Evolutionary conservation across 257 asterid species (phyloP), one percentile per base, ranked within the genome.

Genomic region (Fraxinus americana): DNA sequence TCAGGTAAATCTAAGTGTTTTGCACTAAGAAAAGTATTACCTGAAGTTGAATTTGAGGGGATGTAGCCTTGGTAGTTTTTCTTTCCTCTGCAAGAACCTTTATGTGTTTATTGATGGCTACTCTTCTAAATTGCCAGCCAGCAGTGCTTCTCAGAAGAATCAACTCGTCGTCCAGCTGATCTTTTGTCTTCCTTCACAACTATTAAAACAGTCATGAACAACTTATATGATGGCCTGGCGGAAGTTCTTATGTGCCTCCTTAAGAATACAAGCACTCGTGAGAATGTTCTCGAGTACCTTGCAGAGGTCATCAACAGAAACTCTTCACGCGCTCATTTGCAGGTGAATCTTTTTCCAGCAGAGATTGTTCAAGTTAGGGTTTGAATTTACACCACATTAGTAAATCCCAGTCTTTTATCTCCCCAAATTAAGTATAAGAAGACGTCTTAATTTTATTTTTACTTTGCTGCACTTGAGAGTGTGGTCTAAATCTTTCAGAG

Each of bases 141-240:
- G 83, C 97, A 91, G 73, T 96, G 97, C 91, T 96, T 96, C 89
- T 91, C 99, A 27, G 96, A 93, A 16, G 85, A 93, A 10, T 88
- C 94, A 68, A 88, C 91, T 67, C 96, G 96, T 66, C 97, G 96
- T 30, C 96, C 97, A n/a, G 89, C 98, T 77, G 99, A 95, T 89
- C 97, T 96, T 71, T 81, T 91, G 67, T 96, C 99, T 35, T 91
- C 99, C 52, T 93, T 92, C 79, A 87, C 96, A 27, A 92, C 98
- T 52, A 93, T 96, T 83, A 96, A 89, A 86, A 93, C 94, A 43
- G 97, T 93, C 71, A 89, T 88, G 97, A 93, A 89, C 87, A 87
- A 80, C 82, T 86, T 95, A 81, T 88, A 93, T 81, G 98, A 92
- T 82, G 94, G 92, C 71, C 74, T 96, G 90, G 73, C 94, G 1